Conservation (phyloP, 345 rosid species). For the Eucalyptus tenuipes region DNA sequence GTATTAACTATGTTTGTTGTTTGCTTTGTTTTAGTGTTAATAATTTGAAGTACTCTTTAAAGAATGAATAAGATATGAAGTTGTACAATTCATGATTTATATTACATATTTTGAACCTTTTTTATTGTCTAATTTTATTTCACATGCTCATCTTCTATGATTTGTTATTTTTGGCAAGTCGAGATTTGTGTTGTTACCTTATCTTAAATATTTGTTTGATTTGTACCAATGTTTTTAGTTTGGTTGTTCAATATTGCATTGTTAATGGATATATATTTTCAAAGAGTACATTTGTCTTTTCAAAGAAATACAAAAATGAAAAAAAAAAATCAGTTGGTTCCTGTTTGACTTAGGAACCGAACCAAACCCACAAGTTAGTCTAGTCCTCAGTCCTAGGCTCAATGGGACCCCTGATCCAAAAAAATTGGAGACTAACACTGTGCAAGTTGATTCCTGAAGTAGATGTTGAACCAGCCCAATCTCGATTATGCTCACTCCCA, state of each 20-base stretch:
- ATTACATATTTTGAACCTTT: too few species aligned
- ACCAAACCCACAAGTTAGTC: neutral
- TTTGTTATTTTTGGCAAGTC: too few species aligned
- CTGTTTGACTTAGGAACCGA: fast-evolving
- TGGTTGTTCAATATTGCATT: neutral
- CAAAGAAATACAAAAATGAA: neutral
- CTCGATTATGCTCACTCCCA: neutral
- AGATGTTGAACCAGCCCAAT: neutral
- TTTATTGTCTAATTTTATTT: too few species aligned
- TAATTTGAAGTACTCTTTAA: too few species aligned
- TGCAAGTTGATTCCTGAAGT: fast-evolving
- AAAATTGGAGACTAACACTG: too few species aligned
- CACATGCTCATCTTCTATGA: too few species aligned
- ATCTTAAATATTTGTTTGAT: too few species aligned
- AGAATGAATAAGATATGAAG: too few species aligned
- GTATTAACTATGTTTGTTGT: too few species aligned
- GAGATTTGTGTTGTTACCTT: neutral
- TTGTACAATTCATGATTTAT: too few species aligned
- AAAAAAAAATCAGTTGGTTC: fast-evolving
- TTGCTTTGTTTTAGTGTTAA: too few species aligned
- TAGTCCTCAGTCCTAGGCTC: fast-evolving
- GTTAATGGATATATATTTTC: neutral
- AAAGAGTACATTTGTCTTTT: neutral
- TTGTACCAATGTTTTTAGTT: neutral
- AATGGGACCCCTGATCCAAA: fast-evolving